These are phyloP conservation scores for Helianthus tuberosus DNA, from an alignment of 129 eudicot species.

Conservation along the genomic window DNA sequence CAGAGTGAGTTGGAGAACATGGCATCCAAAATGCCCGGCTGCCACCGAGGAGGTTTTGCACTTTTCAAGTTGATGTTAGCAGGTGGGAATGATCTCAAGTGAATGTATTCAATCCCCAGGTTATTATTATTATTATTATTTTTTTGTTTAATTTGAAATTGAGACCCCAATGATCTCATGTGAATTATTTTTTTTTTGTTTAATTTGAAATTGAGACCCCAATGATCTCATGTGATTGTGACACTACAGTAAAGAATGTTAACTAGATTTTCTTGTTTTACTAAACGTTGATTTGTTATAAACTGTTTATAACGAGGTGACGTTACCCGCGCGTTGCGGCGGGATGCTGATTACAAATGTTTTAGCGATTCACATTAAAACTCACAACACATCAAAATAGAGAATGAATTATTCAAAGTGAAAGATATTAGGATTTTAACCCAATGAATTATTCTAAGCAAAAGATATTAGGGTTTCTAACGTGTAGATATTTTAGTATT, in stretches of 20 bases:
- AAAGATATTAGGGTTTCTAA: no score
- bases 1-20: constrained; percentile 69
- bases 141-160: constrained; percentile 8
- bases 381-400: no score
- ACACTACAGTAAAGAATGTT: neutral
- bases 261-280: neutral
- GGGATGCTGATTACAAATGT: no score
- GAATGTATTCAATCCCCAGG: neutral
- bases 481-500: no score
- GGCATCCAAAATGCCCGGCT: constrained; percentile 90
- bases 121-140: neutral
- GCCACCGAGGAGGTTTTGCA: constrained; percentile 94
- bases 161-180: neutral
- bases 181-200: no score
- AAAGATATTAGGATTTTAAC: no score
- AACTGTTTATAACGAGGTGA: neutral
- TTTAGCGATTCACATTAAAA: no score
- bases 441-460: no score
- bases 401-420: no score
- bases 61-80: constrained; percentile 76
- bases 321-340: no score
- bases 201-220: neutral
- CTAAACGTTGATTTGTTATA: neutral
- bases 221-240: neutral
- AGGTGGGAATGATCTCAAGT: constrained; percentile 30